phyloP scores from a whole-genome alignment of 495 filamentous ascomycete genomes.

The Podospora tetraspora region DNA sequence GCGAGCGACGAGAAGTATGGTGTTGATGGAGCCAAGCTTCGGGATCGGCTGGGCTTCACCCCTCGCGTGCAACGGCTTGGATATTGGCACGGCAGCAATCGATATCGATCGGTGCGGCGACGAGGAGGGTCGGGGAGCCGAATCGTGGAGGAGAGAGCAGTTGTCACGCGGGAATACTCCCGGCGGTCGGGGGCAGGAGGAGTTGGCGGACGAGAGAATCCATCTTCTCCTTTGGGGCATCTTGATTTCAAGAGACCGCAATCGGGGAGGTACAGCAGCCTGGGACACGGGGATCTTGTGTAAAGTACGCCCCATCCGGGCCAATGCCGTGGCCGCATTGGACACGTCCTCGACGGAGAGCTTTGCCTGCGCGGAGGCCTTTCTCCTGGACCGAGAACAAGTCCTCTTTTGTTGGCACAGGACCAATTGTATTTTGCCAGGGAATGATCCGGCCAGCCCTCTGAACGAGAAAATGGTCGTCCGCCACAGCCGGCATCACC shows the following conservation, averaged over 20 bases:
- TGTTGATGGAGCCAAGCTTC: background rate
- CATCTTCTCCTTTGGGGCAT: background rate
- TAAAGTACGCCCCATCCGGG: conserved; percentile 3
- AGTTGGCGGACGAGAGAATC: background rate
- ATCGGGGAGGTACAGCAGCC: background rate
- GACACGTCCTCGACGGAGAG: background rate
- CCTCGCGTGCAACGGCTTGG: background rate
- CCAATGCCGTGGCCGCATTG: conserved; percentile 7
- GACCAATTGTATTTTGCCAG: background rate
- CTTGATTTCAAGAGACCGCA: background rate
- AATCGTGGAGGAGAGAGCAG: background rate
- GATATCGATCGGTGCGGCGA: background rate
- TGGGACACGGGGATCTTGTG: background rate
- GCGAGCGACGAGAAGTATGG: background rate
- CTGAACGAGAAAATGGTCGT: background rate
- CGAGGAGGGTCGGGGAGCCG: background rate
- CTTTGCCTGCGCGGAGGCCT: background rate
- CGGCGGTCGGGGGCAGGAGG: background rate
- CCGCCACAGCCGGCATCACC: background rate
- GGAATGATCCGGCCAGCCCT: background rate
- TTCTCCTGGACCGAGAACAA: background rate
- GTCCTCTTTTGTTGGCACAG: background rate
- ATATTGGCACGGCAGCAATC: background rate
- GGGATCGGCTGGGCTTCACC: background rate
- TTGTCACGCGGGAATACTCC: background rate